Percentiles rank a stretch among this genome's conserved stretches.
These are phyloP conservation scores for Eucalyptus camaldulensis DNA, from an alignment of 345 rosid genomes.

Conservation along the genomic window DNA sequence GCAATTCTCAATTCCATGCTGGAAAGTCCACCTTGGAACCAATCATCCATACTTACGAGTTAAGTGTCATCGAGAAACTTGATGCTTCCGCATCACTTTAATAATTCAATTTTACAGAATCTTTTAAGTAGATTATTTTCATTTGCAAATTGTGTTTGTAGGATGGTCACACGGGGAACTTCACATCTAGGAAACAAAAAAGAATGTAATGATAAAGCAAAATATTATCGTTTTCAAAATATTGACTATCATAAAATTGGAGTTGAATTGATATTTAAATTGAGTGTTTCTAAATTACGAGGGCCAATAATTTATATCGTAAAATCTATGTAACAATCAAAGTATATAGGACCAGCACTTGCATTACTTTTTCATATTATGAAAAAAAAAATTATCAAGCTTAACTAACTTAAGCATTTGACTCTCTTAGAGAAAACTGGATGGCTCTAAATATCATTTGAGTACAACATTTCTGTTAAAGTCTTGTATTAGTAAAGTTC, in stretches of 20 bases:
- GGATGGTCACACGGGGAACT: neutral
- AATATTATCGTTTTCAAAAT: neutral
- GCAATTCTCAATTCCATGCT: no score
- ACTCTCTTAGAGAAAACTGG: neutral
- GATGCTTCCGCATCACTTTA: neutral
- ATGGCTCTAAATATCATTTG: neutral
- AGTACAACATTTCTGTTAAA: neutral
- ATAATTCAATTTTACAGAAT: neutral
- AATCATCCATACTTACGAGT: neutral
- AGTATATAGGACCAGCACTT: neutral
- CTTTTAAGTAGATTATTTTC: neutral
- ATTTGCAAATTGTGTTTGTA: neutral
- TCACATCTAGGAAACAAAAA: no score
- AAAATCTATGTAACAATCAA: neutral
- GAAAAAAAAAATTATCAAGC: neutral
- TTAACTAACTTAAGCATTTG: neutral
- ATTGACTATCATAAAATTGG: neutral
- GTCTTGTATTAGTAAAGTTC: neutral
- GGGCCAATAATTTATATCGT: neutral
- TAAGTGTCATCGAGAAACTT: neutral
- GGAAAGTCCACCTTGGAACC: neutral
- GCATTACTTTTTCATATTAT: neutral
- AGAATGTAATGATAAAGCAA: neutral
- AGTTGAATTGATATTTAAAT: neutral
- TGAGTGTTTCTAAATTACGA: neutral